Evolutionary conservation across 1,284 basidiomycete genomes (phyloP).

Genomic region (Fomes fomentarius): DNA sequence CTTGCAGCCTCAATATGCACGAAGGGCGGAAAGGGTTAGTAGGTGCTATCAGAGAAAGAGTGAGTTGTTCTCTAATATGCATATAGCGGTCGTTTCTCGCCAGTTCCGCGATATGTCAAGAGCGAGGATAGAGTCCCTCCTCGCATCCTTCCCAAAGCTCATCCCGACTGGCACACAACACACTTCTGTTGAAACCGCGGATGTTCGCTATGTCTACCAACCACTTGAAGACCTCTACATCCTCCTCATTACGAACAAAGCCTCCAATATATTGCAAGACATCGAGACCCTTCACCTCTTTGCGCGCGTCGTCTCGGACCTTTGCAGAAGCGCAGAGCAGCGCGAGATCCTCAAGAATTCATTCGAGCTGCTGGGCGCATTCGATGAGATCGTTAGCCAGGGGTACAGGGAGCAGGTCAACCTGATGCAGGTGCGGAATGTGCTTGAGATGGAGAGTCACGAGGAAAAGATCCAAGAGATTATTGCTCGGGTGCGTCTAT

Average conservation of each 20-base stretch:
- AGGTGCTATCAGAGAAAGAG: no score
- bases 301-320: conserved; percentile 91
- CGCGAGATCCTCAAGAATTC: conserved; percentile 89
- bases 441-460: conserved; percentile 98
- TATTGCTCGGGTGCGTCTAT: conserved; percentile 79
- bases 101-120: conserved; percentile 96
- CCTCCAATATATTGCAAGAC: conserved; percentile 97
- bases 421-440: conserved; percentile 88
- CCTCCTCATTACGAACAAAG: conserved; percentile 97
- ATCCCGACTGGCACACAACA: conserved; percentile 98
- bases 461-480: conserved; percentile 99
- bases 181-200: conserved; percentile 91
- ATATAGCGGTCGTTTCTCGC: conserved; percentile 89
- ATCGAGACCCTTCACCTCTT: conserved; percentile 96
- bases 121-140: conserved; percentile 91
- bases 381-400: conserved; percentile 95
- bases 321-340: conserved; percentile 88
- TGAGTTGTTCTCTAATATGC: neutral
- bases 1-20: conserved; percentile 94
- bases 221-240: conserved; percentile 98
- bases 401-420: conserved; percentile 96
- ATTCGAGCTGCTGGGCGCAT: conserved; percentile 95
- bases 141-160: conserved; percentile 97
- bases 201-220: conserved; percentile 98
- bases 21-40: conserved; percentile 92